Percentiles rank a stretch among this genome's conserved stretches.
Conservation (phyloP, 352 stramenopile species). For the Phytopythium vexans region DNA sequence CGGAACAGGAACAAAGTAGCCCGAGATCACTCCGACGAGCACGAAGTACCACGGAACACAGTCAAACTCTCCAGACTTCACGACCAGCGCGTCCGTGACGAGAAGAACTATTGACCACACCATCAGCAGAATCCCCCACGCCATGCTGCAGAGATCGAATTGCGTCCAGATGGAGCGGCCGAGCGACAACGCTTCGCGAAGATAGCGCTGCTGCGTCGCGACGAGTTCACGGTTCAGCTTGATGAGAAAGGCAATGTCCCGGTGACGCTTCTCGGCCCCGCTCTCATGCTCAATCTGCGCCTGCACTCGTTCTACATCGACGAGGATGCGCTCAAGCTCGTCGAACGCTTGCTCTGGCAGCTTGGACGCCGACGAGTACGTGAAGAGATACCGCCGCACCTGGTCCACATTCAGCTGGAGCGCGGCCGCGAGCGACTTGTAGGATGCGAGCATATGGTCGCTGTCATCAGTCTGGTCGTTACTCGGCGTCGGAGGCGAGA, state of each 20-base stretch:
- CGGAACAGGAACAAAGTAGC: neutral
- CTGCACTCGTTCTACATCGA: constrained; percentile 27
- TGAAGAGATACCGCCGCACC: constrained; percentile 73
- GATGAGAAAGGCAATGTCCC: constrained; percentile 28
- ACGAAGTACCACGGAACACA: neutral
- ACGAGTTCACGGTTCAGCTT: constrained; percentile 34
- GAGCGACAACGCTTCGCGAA: constrained; percentile 59
- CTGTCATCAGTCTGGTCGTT: neutral
- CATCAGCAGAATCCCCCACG: constrained; percentile 55
- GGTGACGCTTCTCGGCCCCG: constrained; percentile 1
- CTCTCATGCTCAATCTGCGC: constrained; percentile 19
- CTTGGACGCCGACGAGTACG: constrained; percentile 66
- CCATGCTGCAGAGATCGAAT: constrained; percentile 81
- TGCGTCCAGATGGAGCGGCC: constrained; percentile 85
- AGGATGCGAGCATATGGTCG: constrained; percentile 12
- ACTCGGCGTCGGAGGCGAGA: constrained; percentile 13
- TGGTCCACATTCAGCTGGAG: constrained; percentile 83
- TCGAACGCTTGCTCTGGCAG: constrained; percentile 55
- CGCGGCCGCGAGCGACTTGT: constrained; percentile 59
- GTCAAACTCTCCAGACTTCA: neutral
- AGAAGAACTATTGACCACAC: constrained; percentile 30
- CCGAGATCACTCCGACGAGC: constrained; percentile 3
- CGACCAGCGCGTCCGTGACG: neutral
- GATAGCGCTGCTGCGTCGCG: constrained; percentile 44
- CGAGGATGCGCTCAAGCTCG: constrained; percentile 51